phyloP scores from a whole-genome alignment of 2,329 filamentous ascomycete genomes.

The Colletotrichum falcatum region DNA sequence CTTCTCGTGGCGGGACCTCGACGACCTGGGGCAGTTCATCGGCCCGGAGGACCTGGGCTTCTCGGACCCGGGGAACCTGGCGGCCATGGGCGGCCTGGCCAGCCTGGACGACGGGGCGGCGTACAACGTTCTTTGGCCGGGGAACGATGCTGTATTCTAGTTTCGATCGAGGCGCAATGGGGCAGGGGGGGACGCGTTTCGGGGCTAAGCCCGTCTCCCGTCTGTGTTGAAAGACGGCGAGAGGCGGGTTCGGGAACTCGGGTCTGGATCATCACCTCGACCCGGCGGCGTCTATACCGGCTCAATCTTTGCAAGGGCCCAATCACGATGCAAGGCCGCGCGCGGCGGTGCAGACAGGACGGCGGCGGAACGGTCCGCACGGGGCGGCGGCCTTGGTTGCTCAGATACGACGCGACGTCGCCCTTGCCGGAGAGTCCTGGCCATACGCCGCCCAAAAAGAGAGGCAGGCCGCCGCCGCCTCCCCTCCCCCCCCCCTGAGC shows the following conservation, averaged over 20 bases:
- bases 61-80: slow-evolving; percentile 10
- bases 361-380: background rate
- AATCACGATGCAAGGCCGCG: background rate
- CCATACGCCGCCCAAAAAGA: too few relatives aligned
- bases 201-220: background rate
- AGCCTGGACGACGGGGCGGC: slow-evolving; percentile 25
- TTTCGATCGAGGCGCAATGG: background rate
- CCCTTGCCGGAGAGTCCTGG: too few relatives aligned
- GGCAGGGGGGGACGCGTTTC: too few relatives aligned
- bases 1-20: slow-evolving; percentile 72
- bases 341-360: background rate
- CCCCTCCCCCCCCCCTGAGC: too few relatives aligned
- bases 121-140: slow-evolving; percentile 37
- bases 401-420: background rate
- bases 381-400: too few relatives aligned
- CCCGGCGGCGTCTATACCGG: background rate
- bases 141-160: slow-evolving; percentile 31
- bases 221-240: too few relatives aligned
- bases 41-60: slow-evolving; percentile 29
- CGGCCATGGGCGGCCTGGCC: slow-evolving; percentile 13
- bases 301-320: background rate
- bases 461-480: too few relatives aligned
- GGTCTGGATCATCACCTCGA: background rate
- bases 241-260: too few relatives aligned
- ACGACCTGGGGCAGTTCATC: slow-evolving; percentile 68